Conservation (phyloP, 2,329 filamentous ascomycete genomes). For the Neofusicoccum ribis region DNA sequence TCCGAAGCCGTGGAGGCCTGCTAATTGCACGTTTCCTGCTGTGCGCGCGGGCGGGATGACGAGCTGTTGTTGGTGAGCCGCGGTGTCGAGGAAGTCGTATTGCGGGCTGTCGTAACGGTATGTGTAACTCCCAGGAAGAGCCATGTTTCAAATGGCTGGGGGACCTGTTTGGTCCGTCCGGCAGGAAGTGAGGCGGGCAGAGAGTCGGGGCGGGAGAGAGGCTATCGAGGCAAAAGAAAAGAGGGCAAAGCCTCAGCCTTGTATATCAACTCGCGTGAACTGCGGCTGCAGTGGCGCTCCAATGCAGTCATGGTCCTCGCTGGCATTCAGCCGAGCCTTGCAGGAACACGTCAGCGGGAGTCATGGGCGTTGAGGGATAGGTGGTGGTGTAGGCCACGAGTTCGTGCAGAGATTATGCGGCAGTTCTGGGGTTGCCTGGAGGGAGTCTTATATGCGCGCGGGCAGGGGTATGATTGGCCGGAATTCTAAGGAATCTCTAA, state of each 20-base stretch:
- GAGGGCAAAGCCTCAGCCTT: neutral
- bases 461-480: no score
- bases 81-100: neutral
- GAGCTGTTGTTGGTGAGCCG: neutral
- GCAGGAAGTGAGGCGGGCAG: neutral
- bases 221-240: neutral
- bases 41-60: neutral
- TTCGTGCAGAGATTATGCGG: neutral
- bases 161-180: neutral
- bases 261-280: neutral
- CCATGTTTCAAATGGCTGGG: neutral
- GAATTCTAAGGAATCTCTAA: no score
- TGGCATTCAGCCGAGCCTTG: neutral
- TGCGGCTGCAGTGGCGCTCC: neutral
- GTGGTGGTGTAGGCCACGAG: neutral
- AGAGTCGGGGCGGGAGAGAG: neutral
- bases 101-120: neutral
- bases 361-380: neutral
- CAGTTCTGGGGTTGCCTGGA: neutral
- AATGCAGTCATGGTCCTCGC: neutral
- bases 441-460: neutral
- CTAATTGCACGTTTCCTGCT: neutral
- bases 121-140: neutral
- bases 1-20: neutral
- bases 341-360: slow-evolving; percentile 4